A percentile compares a stretch with the other conserved stretches of the same genome.
phyloP scores from a whole-genome alignment of 1,139 yeast species.

The Taphrina communis region DNA sequence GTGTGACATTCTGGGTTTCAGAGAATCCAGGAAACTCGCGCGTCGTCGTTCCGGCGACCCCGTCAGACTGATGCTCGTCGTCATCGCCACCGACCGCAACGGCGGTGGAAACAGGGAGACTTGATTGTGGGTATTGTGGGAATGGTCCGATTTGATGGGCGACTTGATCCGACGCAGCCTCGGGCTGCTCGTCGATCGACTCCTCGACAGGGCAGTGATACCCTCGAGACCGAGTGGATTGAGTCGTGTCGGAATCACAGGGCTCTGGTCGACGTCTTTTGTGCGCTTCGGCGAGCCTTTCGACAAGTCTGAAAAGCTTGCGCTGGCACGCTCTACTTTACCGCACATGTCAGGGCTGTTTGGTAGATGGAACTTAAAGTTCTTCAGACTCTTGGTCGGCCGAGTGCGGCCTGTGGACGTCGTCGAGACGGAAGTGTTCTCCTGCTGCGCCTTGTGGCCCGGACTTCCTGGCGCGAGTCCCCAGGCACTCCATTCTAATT shows the following conservation, averaged over 20 bases:
- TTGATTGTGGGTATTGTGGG: too few relatives aligned
- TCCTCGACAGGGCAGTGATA: constrained; percentile 2
- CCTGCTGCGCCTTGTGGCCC: background rate
- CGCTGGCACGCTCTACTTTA: background rate
- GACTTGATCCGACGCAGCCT: background rate
- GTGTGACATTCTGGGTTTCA: constrained; percentile 23
- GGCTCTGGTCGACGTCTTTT: background rate
- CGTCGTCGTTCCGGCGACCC: constrained; percentile 23
- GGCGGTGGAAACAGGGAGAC: background rate
- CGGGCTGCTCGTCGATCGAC: constrained; percentile 6
- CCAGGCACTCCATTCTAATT: constrained; percentile 16
- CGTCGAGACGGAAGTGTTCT: constrained; percentile 18
- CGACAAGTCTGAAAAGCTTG: background rate
- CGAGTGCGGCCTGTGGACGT: constrained; percentile 16
- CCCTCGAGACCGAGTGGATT: constrained; percentile 14
- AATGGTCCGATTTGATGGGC: background rate
- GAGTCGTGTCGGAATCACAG: background rate
- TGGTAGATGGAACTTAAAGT: constrained; percentile 13
- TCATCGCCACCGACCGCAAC: too few relatives aligned
- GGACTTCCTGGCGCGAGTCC: constrained; percentile 19
- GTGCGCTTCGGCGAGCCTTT: background rate
- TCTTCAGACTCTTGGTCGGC: constrained; percentile 2
- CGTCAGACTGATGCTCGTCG: constrained; percentile 1
- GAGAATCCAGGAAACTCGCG: constrained; percentile 22
- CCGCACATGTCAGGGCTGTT: constrained; percentile 11